Conservation (phyloP, 768 basidiomycete genomes). For the Panus rudis region DNA sequence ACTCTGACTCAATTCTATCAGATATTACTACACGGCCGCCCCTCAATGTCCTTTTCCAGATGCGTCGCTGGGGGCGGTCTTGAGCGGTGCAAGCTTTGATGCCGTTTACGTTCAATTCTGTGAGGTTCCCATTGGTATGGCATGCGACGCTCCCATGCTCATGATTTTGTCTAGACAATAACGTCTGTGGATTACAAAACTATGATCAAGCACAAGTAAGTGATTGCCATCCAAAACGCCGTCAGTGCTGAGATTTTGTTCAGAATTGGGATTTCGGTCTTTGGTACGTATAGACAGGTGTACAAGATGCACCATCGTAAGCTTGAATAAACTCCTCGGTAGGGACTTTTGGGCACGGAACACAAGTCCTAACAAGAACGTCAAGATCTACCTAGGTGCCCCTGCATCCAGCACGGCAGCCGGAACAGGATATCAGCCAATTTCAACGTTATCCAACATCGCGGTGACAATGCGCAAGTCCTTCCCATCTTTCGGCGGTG, state of each 20-base stretch:
- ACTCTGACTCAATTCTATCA: conserved; percentile 5
- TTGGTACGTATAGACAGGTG: conserved; percentile 18
- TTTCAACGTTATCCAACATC: conserved; percentile 26
- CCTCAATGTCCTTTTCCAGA: conserved; percentile 36
- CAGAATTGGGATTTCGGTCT: conserved; percentile 42
- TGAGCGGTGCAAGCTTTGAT: conserved; percentile 32
- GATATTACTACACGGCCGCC: conserved; percentile 30
- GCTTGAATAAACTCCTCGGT: neutral
- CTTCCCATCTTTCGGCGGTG: conserved; percentile 38
- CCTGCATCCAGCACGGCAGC: conserved; percentile 36
- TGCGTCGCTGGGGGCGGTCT: conserved; percentile 26
- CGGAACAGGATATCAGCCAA: conserved; percentile 32
- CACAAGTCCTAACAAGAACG: conserved; percentile 34
- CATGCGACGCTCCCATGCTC: conserved; percentile 1
- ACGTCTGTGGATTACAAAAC: conserved; percentile 37
- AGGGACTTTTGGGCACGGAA: conserved; percentile 41
- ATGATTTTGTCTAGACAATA: conserved; percentile 31
- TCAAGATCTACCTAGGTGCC: conserved; percentile 39
- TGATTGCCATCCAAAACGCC: conserved; percentile 1
- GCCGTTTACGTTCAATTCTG: conserved; percentile 45
- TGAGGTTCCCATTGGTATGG: conserved; percentile 10
- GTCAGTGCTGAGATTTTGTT: neutral
- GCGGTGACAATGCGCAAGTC: conserved; percentile 27
- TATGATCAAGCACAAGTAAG: conserved; percentile 48
- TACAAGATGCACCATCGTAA: neutral